These are phyloP conservation scores for Pestalotiopsis sp. DNA, from an alignment of 2,329 filamentous ascomycete species.

Conservation along the genomic window DNA sequence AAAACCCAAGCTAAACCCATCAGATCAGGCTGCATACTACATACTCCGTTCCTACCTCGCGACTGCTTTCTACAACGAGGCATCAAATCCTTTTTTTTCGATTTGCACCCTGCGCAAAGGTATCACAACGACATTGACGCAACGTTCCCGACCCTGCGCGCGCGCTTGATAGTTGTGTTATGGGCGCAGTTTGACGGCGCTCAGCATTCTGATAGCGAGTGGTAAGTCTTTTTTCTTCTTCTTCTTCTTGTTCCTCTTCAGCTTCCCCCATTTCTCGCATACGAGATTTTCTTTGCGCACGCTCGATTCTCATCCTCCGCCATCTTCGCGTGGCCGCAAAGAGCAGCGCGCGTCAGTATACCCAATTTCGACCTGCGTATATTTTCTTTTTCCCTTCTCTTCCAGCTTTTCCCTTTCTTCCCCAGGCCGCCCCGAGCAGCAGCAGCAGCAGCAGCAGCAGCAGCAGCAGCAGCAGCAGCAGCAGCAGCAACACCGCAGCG, in stretches of 20 bases:
- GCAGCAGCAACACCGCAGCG: neutral
- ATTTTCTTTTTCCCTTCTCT: neutral
- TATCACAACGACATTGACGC: neutral
- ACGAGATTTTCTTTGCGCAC: neutral
- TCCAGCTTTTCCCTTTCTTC: neutral
- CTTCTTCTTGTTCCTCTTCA: neutral
- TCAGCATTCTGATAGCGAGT: neutral
- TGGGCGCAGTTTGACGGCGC: neutral
- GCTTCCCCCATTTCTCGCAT: neutral
- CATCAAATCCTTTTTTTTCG: neutral
- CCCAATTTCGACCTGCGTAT: neutral
- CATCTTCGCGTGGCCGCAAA: neutral
- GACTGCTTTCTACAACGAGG: neutral
- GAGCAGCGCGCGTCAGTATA: neutral
- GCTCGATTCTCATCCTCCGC: neutral
- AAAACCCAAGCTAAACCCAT: neutral
- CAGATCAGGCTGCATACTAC: constrained; percentile 1
- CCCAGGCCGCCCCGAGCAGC: neutral
- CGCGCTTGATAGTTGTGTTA: neutral
- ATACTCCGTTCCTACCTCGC: neutral
- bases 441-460: neutral
- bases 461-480: neutral
- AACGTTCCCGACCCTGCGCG: neutral
- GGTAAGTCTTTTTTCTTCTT: neutral
- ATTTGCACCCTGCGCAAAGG: neutral